Conservation (phyloP, 306 rosid genomes). For the Cicer yamashitae region DNA sequence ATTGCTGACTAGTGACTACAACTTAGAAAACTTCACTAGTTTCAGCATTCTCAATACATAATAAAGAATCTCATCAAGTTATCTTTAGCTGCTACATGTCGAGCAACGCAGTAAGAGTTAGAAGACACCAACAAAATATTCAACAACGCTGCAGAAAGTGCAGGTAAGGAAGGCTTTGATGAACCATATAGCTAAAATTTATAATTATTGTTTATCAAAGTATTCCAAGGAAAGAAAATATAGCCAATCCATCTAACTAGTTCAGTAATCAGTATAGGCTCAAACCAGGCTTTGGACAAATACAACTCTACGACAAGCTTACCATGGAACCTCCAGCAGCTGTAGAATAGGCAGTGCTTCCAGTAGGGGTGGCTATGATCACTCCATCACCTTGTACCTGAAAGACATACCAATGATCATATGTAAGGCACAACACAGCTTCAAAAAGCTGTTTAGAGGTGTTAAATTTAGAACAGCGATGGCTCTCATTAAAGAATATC, state of each 20-base stretch:
- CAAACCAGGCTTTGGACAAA: neutral
- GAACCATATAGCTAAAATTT: conserved; percentile 15
- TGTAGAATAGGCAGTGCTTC: conserved; percentile 98
- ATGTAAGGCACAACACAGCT: conserved; percentile 38
- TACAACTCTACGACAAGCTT: conserved; percentile 41
- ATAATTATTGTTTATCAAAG: conserved; percentile 22
- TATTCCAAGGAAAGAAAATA: neutral
- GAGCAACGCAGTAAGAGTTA: neutral
- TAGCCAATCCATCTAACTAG: conserved; percentile 14
- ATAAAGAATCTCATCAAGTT: conserved; percentile 31
- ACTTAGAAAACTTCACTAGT: conserved; percentile 22
- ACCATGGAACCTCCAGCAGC: conserved; percentile 99
- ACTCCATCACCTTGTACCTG: conserved; percentile 99
- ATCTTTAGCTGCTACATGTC: conserved; percentile 30
- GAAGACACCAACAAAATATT: conserved; percentile 21
- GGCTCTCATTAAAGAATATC: conserved; percentile 29
- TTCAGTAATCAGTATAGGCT: conserved; percentile 19
- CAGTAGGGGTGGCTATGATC: conserved; percentile 97
- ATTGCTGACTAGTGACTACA: conserved; percentile 29
- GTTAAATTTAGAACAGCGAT: conserved; percentile 4
- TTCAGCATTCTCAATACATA: conserved; percentile 9
- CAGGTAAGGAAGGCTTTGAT: conserved; percentile 16
- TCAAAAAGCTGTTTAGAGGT: conserved; percentile 40
- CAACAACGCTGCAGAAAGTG: conserved; percentile 17
- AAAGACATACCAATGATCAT: conserved; percentile 34